phyloP scores from a whole-genome alignment of 768 basidiomycete species.

The Trametes cinnabarina region DNA sequence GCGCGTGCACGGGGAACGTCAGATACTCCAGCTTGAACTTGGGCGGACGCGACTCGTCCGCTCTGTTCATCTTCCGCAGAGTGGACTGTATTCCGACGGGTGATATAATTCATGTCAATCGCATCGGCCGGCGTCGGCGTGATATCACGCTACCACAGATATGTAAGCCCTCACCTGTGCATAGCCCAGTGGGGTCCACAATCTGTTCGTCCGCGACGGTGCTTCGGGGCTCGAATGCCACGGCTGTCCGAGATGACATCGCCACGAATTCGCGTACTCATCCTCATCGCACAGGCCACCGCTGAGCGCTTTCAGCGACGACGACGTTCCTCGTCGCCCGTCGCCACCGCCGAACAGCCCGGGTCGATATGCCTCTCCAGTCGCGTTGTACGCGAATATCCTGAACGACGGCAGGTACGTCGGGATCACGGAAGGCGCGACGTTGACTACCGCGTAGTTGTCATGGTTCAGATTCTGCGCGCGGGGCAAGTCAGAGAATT shows the following conservation, averaged over 20 bases:
- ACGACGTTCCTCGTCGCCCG: slow-evolving; percentile 10
- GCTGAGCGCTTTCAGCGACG: slow-evolving; percentile 11
- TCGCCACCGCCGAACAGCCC: slow-evolving; percentile 45
- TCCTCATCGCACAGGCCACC: slow-evolving; percentile 46
- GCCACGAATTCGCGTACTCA: slow-evolving; percentile 58
- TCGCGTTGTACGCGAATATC: slow-evolving; percentile 79
- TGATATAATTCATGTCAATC: slow-evolving; percentile 1
- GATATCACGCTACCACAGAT: background rate
- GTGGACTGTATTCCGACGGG: slow-evolving; percentile 49
- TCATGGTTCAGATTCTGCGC: slow-evolving; percentile 53
- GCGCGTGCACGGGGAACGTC: slow-evolving; percentile 50
- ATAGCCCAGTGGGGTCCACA: slow-evolving; percentile 78
- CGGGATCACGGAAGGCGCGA: slow-evolving; percentile 81
- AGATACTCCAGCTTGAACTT: slow-evolving; percentile 76
- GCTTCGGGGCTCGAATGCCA: slow-evolving; percentile 63
- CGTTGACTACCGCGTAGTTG: slow-evolving; percentile 75
- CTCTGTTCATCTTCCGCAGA: slow-evolving; percentile 48
- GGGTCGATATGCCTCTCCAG: slow-evolving; percentile 34
- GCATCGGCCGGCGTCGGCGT: background rate
- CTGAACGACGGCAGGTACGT: slow-evolving; percentile 82
- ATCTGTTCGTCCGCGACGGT: slow-evolving; percentile 68
- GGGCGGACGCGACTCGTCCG: slow-evolving; percentile 49
- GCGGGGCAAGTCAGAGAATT: slow-evolving; percentile 64
- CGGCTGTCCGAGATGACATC: slow-evolving; percentile 56
- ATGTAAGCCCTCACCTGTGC: slow-evolving; percentile 66